phyloP scores from a whole-genome alignment of 345 rosid species.

The Draba incana region DNA sequence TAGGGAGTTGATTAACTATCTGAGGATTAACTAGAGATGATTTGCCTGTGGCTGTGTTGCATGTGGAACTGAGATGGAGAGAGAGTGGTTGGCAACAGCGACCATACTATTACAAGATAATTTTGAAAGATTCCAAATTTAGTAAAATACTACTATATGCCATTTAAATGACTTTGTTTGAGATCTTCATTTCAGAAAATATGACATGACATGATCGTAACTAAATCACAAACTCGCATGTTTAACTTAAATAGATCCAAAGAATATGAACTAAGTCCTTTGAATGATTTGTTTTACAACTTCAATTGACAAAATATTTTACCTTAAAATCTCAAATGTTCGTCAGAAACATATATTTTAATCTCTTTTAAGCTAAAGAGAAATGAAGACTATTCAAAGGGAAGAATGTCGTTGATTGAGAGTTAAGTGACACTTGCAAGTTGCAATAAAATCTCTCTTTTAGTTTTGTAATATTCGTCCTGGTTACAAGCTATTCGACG shows the following conservation, averaged over 20 bases:
- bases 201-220: slow-evolving; percentile 6
- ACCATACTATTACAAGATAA: slow-evolving; percentile 15
- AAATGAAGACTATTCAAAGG: background rate
- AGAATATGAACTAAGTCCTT: background rate
- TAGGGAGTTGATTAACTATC: slow-evolving; percentile 2
- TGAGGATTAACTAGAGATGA: slow-evolving; percentile 23
- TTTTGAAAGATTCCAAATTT: slow-evolving; percentile 20
- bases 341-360: background rate
- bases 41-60: slow-evolving; percentile 29
- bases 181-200: background rate
- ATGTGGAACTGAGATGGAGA: slow-evolving; percentile 34
- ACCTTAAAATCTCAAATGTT: background rate
- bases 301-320: background rate
- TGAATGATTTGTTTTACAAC: background rate
- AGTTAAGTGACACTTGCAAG: slow-evolving; percentile 21
- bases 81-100: slow-evolving; percentile 37
- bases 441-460: slow-evolving; percentile 7
- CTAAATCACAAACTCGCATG: slow-evolving; percentile 16
- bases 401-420: slow-evolving; percentile 12
- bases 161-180: background rate
- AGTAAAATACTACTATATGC: slow-evolving; percentile 31
- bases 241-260: background rate
- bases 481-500: slow-evolving; percentile 19
- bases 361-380: slow-evolving; percentile 3
- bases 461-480: background rate